Percentiles rank a stretch among this genome's conserved stretches.
Conservation (phyloP, 2,329 filamentous ascomycete species). For the Fusarium bactridioides region DNA sequence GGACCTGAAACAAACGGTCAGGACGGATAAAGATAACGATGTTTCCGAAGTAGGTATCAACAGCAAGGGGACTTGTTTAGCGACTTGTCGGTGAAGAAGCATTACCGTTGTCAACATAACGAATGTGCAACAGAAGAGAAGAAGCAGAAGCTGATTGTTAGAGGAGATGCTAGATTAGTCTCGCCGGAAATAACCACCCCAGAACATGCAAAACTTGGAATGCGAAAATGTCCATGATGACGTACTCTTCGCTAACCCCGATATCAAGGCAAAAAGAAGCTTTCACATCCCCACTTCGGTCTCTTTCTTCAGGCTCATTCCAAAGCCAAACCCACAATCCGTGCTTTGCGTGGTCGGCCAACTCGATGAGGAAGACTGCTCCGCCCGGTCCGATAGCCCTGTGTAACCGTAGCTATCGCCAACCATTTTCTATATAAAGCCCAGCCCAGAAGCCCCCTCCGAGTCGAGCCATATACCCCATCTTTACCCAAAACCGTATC, state of each 20-base stretch:
- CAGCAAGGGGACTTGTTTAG: not conserved
- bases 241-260: not conserved
- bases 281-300: not conserved
- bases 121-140: not conserved
- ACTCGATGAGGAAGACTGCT: constrained; percentile 9
- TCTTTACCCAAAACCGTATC: not conserved
- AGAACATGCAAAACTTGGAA: not conserved
- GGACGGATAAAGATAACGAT: not conserved
- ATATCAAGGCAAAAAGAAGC: not conserved
- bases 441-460: not conserved
- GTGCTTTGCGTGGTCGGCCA: not conserved
- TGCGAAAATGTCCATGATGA: not conserved
- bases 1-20: not conserved
- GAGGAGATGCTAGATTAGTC: not conserved
- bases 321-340: not conserved
- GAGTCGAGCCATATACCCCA: not conserved
- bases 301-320: not conserved
- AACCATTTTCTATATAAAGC: constrained; percentile 16
- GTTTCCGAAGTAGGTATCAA: not conserved
- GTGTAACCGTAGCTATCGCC: not conserved
- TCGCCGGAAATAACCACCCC: not conserved
- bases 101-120: not conserved
- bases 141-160: not conserved
- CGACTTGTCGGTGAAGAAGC: not conserved
- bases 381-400: not conserved